Evolutionary conservation across 495 filamentous ascomycete species (phyloP).

Genomic region (Amorphotheca resinae): DNA sequence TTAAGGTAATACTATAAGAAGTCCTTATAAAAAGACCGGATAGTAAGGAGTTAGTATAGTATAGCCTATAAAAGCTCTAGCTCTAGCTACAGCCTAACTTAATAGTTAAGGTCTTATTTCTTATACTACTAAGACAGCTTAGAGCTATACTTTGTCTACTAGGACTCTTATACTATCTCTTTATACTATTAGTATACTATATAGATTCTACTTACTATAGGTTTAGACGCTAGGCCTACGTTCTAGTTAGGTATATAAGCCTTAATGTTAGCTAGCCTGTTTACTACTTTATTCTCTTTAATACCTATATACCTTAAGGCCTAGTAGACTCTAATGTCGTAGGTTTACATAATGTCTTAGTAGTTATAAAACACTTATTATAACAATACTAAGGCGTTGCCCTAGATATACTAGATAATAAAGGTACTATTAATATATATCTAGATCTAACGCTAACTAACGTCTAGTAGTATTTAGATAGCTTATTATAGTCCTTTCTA

Average conservation of each 20-base stretch:
- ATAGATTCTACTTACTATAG: too few relatives aligned
- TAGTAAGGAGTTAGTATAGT: too few relatives aligned
- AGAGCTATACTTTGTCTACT: too few relatives aligned
- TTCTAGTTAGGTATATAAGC: not conserved
- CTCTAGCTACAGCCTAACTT: too few relatives aligned
- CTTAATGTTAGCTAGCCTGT: not conserved
- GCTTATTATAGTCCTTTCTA: not conserved
- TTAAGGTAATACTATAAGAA: too few relatives aligned
- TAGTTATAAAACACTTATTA: not conserved
- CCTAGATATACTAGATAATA: not conserved
- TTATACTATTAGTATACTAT: too few relatives aligned
- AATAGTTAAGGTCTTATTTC: too few relatives aligned
- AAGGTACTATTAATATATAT: constrained; percentile 2
- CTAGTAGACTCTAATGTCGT: not conserved
- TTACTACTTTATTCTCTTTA: not conserved
- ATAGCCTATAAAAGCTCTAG: too few relatives aligned
- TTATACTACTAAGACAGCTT: too few relatives aligned
- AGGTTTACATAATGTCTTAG: not conserved
- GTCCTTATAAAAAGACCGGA: too few relatives aligned
- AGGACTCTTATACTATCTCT: too few relatives aligned
- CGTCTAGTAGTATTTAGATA: not conserved
- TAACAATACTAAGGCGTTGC: not conserved
- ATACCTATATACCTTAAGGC: not conserved
- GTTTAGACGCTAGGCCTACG: not conserved
- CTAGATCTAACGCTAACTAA: not conserved